A percentile compares a stretch with the other conserved stretches of the same genome.
phyloP scores from a whole-genome alignment of 1,139 yeast species.

The Hyphopichia buzzinii region DNA sequence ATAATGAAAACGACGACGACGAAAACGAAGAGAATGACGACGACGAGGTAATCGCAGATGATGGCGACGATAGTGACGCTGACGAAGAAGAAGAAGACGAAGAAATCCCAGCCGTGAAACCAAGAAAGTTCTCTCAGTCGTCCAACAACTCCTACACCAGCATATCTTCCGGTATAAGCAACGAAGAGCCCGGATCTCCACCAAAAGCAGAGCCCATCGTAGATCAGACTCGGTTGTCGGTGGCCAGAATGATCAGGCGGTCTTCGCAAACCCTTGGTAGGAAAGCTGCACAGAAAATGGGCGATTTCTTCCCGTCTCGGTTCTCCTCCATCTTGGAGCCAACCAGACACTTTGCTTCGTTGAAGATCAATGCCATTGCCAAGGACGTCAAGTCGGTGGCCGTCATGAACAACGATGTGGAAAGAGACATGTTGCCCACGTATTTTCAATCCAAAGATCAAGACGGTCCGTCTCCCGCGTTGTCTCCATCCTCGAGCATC shows the following conservation, averaged over 20 bases:
- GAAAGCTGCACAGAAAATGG: conserved; percentile 85
- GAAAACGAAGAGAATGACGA: conserved; percentile 7
- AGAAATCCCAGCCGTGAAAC: conserved; percentile 27
- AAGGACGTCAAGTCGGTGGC: conserved; percentile 65
- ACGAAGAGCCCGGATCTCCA: conserved; percentile 19
- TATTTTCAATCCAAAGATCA: conserved; percentile 21
- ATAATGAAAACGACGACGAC: conserved; percentile 29
- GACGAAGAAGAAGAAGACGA: conserved; percentile 25
- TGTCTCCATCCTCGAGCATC: conserved; percentile 3
- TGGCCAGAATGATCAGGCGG: conserved; percentile 63
- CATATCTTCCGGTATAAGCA: conserved; percentile 29
- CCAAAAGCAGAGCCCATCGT: conserved; percentile 55
- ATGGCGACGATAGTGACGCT: conserved; percentile 29
- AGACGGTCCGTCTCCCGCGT: conserved; percentile 11
- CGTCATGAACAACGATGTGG: conserved; percentile 48
- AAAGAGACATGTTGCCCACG: conserved; percentile 36
- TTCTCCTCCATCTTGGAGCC: conserved; percentile 89
- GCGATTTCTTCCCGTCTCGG: conserved; percentile 79
- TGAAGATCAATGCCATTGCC: conserved; percentile 71
- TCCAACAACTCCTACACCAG: conserved; percentile 40
- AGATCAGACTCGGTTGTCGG: conserved; percentile 67
- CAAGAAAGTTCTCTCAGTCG: conserved; percentile 39
- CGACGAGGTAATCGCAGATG: conserved; percentile 26
- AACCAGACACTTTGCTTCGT: conserved; percentile 88
- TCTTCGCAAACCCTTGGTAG: conserved; percentile 61